A percentile compares a stretch with the other conserved stretches of the same genome.
phyloP scores from a whole-genome alignment of 2,329 filamentous ascomycete species.

The Alternaria brassicae region DNA sequence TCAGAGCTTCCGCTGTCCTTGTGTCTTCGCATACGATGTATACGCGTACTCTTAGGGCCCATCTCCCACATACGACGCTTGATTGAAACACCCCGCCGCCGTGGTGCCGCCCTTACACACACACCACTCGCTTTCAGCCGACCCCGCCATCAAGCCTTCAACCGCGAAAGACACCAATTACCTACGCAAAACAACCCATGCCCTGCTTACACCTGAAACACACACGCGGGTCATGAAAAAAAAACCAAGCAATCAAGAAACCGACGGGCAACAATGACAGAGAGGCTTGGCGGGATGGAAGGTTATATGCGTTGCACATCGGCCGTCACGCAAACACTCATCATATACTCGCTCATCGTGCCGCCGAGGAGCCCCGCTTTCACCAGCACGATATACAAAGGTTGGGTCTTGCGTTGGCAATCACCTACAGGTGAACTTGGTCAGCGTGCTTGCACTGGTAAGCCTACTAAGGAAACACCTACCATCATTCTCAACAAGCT shows the following conservation, averaged over 20 bases:
- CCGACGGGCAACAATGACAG: constrained; percentile 7
- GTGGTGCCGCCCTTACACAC: constrained; percentile 21
- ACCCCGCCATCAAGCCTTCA: constrained; percentile 34
- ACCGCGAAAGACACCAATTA: constrained; percentile 31
- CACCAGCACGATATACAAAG: neutral
- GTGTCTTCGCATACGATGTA: neutral
- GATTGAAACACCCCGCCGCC: constrained; percentile 18
- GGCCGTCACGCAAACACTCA: constrained; percentile 18
- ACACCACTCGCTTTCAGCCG: constrained; percentile 12
- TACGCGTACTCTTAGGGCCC: neutral
- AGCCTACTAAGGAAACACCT: constrained; percentile 14
- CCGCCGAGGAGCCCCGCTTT: constrained; percentile 2
- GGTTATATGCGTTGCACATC: constrained; percentile 13
- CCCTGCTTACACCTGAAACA: constrained; percentile 33
- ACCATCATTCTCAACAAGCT: constrained; percentile 21
- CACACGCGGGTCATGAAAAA: constrained; percentile 28
- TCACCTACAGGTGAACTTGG: constrained; percentile 1
- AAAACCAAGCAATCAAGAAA: neutral
- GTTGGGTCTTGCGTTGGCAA: neutral
- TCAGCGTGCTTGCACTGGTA: constrained; percentile 25
- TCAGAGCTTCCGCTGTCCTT: neutral
- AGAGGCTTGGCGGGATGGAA: constrained; percentile 7
- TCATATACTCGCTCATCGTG: constrained; percentile 12
- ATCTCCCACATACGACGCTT: constrained; percentile 13
- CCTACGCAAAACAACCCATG: constrained; percentile 17